Evolutionary conservation across 2,329 filamentous ascomycete genomes (phyloP), one percentile per base, ranked within the genome.

Genomic region (Aspergillus nomiae): DNA sequence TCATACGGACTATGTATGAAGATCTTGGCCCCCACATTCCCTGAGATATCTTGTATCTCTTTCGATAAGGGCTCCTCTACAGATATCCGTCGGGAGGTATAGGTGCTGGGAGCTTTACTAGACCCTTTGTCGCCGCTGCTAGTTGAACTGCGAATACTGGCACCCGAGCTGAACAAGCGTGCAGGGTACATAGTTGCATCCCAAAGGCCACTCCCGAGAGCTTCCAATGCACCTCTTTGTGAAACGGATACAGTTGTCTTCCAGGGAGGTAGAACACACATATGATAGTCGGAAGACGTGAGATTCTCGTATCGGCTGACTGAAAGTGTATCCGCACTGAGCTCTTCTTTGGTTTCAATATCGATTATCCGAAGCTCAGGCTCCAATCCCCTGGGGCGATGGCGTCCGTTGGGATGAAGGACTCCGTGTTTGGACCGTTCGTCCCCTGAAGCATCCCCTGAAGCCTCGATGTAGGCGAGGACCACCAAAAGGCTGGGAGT

Each of bases 1-100:
- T 99, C 95, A 73, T 96, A 99, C 0, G 95, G 95, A 70, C 93
- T 97, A 72, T 97, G 93, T 46, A 99, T 92, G 74, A 97, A 97
- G 19, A 99, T 91, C 72, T 98, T 91, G 68, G 89, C 82, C 8
- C 89, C 89, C 43, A 84, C 81, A 11, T 84, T 83, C 6, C 80
- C 77, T 21, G 81, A 80, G 67, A 85, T 80, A 54, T 82, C 83
- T 67, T 84, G 82, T 2, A 79, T 66, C 64, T 81, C 76, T 66
- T 78, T 78, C 24, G 76, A 66, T 51, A 77, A 60, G 64, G 74
- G 73, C 30, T 77, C 77, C 28, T 75, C 74, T 21, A 63, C 65
- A 76, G 70, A 84, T 77, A 57, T 82, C 82, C 71, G 87, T 84
- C 68, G 84, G 71, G 67, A 90, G 76, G 69, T 82, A 83, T 60